Evolutionary conservation across 306 rosid genomes (phyloP).

Genomic region (Prunus davidiana): DNA sequence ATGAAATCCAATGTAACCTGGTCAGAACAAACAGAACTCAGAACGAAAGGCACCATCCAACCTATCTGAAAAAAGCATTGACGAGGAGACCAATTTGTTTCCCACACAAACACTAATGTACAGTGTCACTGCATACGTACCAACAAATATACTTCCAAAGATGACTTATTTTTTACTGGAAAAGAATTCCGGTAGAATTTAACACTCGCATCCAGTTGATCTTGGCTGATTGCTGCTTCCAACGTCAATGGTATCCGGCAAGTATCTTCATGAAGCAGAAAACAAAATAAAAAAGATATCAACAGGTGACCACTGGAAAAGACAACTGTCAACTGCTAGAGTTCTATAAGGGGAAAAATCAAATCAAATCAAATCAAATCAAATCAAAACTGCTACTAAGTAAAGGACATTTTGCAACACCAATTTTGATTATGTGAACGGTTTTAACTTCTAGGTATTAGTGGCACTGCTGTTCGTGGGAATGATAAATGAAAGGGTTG

Average conservation of each 20-base stretch:
- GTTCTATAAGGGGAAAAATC: too few relatives aligned
- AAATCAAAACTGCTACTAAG: not conserved
- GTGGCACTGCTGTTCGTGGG: not conserved
- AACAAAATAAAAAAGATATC: not conserved
- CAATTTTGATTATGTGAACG: not conserved
- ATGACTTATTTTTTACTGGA: slow-evolving; percentile 37
- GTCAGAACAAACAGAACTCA: slow-evolving; percentile 19
- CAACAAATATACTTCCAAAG: slow-evolving; percentile 27
- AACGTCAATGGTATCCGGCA: slow-evolving; percentile 97
- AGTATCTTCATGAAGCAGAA: slow-evolving; percentile 54
- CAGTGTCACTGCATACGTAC: slow-evolving; percentile 40
- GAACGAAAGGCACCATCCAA: slow-evolving; percentile 36
- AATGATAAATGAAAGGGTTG: not conserved
- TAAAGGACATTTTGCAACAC: not conserved
- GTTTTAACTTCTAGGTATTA: not conserved
- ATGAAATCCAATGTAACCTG: slow-evolving; percentile 7
- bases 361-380: too few relatives aligned
- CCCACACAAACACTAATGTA: slow-evolving; percentile 49
- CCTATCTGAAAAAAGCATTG: slow-evolving; percentile 36
- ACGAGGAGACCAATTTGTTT: slow-evolving; percentile 44
- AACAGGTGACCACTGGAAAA: not conserved
- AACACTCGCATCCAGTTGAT: slow-evolving; percentile 92
- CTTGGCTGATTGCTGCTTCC: slow-evolving; percentile 75
- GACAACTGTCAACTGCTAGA: too few relatives aligned
- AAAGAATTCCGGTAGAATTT: slow-evolving; percentile 40